Evolutionary conservation across 768 basidiomycete genomes (phyloP), one percentile per base, ranked within the genome.

Genomic region (Podaxis sp.): DNA sequence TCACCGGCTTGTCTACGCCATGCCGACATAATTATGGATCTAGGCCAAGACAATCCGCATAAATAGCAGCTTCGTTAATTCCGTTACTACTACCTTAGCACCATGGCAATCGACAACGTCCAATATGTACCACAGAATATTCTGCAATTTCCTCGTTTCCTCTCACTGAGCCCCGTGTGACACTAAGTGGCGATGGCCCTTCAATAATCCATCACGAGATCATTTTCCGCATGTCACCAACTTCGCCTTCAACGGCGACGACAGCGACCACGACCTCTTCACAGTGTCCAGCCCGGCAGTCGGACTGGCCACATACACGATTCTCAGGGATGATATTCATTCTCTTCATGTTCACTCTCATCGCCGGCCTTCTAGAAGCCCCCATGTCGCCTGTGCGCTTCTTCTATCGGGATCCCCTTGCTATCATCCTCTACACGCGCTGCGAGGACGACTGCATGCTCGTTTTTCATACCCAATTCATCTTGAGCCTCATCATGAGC

Each of bases 371-470:
- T 40, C 40, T 63, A 3, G 61, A 62, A 39, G 61, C 61, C 5
- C 61, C 61, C 33, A 63, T 63, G 61, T 56, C 61, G 15, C 61
- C 55, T 11, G 38, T 63, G 36, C 55, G 61, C 11, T 63, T 63
- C 40, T 63, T 63, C 48, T 56, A 63, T 30, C 61, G 61, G 36
- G 61, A 57, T 48, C 61, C 55, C 22, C 61, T 63, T 9, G 54
- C 61, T 17, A 63, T 63, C 33, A 56, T 63, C 46, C 55, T 63
- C 26, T 63, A 63, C 61, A 63, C 55, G 3, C 61, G 61, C 15
- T 63, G 54, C 55, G 61, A 57, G 39, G 61, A 63, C 48, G 61
- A 63, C 22, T 63, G 61, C 46, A 57, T 63, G 54, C 44, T 63
- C 46, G 61, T 63, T 17, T 63, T 63, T 36, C 55, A 63, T 24